Evolutionary conservation across 139 green algal genomes (phyloP), one percentile per base, ranked within the genome.

Genomic region (Chlamydomonas asymmetrica): DNA sequence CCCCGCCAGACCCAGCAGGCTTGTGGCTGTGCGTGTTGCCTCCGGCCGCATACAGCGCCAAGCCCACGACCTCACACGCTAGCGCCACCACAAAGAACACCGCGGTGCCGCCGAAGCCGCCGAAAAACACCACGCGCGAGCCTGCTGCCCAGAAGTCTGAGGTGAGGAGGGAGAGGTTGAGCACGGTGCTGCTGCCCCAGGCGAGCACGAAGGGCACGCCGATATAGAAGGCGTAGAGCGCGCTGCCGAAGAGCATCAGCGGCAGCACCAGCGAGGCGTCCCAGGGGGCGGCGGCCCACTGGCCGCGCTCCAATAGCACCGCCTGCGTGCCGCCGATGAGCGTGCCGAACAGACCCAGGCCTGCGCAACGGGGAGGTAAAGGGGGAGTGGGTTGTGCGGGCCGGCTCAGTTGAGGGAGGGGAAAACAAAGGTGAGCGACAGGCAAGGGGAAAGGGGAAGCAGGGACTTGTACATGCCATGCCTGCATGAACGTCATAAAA

Each of bases 101-200:
- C 13, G 34, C 71, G 6, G 71, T 69, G 45, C 82, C 78, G 5
- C 72, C 70, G 45, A 88, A 88, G 2, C 82, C 83, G 54, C 81
- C 87, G 74, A 95, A 92, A 34, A 92, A 84, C 18, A 90, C n/a
- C 18, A 82, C 56, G 3, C 88, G 71, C 4, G 84, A 73, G 6
- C 79, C 54, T 0, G 76, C 89, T 0, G 83, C 74, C 89, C 91
- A 95, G 3, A 92, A 43, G 66, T 95, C 87, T 1, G 82, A 91
- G 1, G 88, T 88, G 23, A 97, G 84, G 52, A 97, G 82, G 0
- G 83, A 92, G 39, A 97, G 75, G 76, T 97, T 96, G 41, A 97
- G 75, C 29, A 94, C 71, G 0, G 90, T 86, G 9, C 88, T 76
- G 7, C 90, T 90, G 6, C 84, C 78, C 80, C 65, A 73, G 18